phyloP scores from a whole-genome alignment of 768 basidiomycete genomes.

The Lentinula lateritia region DNA sequence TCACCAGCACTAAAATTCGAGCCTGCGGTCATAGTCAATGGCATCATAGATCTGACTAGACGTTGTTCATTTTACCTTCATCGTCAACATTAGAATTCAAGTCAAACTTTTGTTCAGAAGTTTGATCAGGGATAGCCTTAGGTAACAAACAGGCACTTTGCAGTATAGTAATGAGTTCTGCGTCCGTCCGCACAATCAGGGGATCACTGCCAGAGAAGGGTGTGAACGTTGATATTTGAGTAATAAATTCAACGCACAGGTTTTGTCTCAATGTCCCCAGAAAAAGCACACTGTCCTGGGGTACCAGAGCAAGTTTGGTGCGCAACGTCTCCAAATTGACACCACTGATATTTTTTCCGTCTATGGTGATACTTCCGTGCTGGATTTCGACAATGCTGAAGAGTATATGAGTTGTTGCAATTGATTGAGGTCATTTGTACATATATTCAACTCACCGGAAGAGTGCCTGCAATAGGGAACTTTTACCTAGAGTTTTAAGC shows the following conservation, averaged over 20 bases:
- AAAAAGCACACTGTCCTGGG: constrained; percentile 54
- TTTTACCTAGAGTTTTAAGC: constrained; percentile 32
- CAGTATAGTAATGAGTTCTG: constrained; percentile 55
- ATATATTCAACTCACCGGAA: constrained; percentile 33
- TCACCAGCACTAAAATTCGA: constrained; percentile 66
- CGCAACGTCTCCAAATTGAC: constrained; percentile 54
- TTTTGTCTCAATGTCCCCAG: constrained; percentile 43
- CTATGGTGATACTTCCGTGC: constrained; percentile 52
- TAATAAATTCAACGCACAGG: constrained; percentile 23
- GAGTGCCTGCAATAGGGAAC: constrained; percentile 51
- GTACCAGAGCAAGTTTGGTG: constrained; percentile 56
- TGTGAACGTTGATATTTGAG: not conserved
- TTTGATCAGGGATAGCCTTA: constrained; percentile 35
- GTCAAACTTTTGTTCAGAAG: constrained; percentile 58
- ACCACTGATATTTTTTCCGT: constrained; percentile 44
- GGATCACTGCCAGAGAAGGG: constrained; percentile 38
- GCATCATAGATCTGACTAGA: not conserved
- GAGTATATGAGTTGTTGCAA: not conserved
- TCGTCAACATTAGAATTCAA: constrained; percentile 55
- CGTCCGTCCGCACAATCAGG: constrained; percentile 46
- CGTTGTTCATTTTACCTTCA: constrained; percentile 37
- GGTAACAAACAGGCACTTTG: constrained; percentile 58
- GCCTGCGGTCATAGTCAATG: constrained; percentile 24
- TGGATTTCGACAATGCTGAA: constrained; percentile 55
- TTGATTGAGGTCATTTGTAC: not conserved